These are phyloP conservation scores for Leptomonas pyrrhocoris DNA, from an alignment of 208 protist species.

Conservation along the genomic window DNA sequence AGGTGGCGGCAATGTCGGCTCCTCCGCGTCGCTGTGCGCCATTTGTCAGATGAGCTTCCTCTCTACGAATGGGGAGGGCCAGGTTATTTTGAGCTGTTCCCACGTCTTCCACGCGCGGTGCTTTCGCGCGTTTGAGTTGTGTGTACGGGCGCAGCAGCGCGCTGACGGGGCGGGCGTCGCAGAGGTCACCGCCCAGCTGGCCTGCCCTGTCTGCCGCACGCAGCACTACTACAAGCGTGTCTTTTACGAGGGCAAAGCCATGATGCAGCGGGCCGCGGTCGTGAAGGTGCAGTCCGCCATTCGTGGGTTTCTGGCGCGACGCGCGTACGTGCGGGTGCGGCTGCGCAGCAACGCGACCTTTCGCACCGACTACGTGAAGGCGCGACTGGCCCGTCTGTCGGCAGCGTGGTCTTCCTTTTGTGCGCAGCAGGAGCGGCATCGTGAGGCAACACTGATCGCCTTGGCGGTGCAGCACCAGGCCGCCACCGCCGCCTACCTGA, in stretches of 20 bases:
- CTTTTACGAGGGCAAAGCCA: slow-evolving; percentile 80
- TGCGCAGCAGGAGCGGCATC: slow-evolving; percentile 39
- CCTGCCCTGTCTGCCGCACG: slow-evolving; percentile 82
- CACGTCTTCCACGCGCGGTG: slow-evolving; percentile 89
- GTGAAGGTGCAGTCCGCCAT: slow-evolving; percentile 75
- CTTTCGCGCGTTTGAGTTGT: slow-evolving; percentile 84
- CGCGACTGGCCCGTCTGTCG: slow-evolving; percentile 65
- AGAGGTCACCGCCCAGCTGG: slow-evolving; percentile 39
- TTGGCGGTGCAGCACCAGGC: slow-evolving; percentile 59
- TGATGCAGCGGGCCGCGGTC: slow-evolving; percentile 79
- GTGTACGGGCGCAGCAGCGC: slow-evolving; percentile 55
- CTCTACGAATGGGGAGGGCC: slow-evolving; percentile 53
- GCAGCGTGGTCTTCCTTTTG: slow-evolving; percentile 59
- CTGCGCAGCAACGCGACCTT: slow-evolving; percentile 60
- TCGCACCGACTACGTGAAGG: slow-evolving; percentile 60
- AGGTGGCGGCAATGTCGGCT: neutral
- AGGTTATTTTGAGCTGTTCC: slow-evolving; percentile 85
- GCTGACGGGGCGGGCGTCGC: slow-evolving; percentile 32
- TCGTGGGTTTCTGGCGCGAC: slow-evolving; percentile 65
- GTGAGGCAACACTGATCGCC: slow-evolving; percentile 36
- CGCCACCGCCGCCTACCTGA: slow-evolving; percentile 54
- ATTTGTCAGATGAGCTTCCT: slow-evolving; percentile 85
- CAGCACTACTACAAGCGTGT: slow-evolving; percentile 83
- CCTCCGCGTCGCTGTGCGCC: slow-evolving; percentile 44
- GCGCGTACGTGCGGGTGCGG: slow-evolving; percentile 55